phyloP scores from a whole-genome alignment of 768 basidiomycete species.

The Tylopilus sp. region DNA sequence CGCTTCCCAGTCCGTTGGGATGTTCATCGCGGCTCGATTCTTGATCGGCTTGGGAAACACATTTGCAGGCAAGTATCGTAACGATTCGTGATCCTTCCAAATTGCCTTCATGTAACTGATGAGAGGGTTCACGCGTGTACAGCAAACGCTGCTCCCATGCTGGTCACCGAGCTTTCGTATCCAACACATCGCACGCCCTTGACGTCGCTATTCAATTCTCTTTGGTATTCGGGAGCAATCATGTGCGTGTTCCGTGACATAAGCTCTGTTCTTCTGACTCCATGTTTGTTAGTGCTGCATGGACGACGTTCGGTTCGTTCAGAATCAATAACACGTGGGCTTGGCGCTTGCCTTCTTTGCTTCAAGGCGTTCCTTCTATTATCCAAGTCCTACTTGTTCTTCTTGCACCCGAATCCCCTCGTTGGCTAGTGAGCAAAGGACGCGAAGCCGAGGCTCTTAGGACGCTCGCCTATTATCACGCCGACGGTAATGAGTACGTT shows the following conservation, averaged over 20 bases:
- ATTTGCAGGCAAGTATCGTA: slow-evolving; percentile 49
- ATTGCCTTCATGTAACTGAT: neutral
- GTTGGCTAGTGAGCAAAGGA: slow-evolving; percentile 78
- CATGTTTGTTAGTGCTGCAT: slow-evolving; percentile 51
- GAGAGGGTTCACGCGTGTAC: neutral
- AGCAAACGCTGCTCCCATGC: slow-evolving; percentile 74
- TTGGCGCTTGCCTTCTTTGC: slow-evolving; percentile 76
- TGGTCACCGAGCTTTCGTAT: slow-evolving; percentile 81
- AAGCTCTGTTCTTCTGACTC: too few relatives aligned
- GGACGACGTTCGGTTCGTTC: slow-evolving; percentile 82
- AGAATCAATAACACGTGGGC: slow-evolving; percentile 64
- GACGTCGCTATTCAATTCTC: slow-evolving; percentile 76
- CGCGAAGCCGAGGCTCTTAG: slow-evolving; percentile 62
- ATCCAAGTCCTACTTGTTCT: slow-evolving; percentile 63
- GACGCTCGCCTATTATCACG: slow-evolving; percentile 81
- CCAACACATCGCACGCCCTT: slow-evolving; percentile 78
- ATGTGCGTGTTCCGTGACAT: slow-evolving; percentile 39
- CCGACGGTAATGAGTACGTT: slow-evolving; percentile 61
- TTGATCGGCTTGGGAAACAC: slow-evolving; percentile 74
- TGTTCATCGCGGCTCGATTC: slow-evolving; percentile 82
- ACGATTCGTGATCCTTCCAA: neutral
- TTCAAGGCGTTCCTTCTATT: slow-evolving; percentile 69
- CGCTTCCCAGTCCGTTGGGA: slow-evolving; percentile 64
- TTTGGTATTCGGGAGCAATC: slow-evolving; percentile 85
- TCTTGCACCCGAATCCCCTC: slow-evolving; percentile 78